Conservation (phyloP, 1,284 basidiomycete genomes). For the Schizophyllum amplum region DNA sequence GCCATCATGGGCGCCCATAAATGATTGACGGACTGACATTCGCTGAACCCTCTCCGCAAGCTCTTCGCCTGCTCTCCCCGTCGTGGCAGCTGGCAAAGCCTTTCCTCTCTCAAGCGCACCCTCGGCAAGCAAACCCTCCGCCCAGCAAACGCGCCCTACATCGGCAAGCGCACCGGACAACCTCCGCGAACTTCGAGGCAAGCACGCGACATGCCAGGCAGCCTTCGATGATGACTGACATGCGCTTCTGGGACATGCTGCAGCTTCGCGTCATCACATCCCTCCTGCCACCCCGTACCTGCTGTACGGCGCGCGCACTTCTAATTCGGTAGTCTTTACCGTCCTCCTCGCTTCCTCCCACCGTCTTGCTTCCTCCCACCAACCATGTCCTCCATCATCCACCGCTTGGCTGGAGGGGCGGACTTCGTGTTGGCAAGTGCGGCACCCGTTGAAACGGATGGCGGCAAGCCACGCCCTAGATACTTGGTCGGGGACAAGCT, state of each 20-base stretch:
- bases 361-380: too few relatives aligned
- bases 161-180: too few relatives aligned
- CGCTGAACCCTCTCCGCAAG: not conserved
- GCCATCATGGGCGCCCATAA: not conserved
- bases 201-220: not conserved
- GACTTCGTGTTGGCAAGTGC: not conserved
- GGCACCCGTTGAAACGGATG: constrained; percentile 7
- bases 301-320: not conserved
- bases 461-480: not conserved
- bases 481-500: not conserved
- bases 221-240: not conserved
- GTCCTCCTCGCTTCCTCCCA: too few relatives aligned
- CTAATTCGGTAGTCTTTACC: not conserved
- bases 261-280: not conserved
- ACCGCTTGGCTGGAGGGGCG: not conserved
- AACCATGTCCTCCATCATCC: not conserved
- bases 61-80: not conserved
- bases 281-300: not conserved
- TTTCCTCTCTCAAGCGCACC: not conserved
- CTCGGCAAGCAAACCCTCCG: too few relatives aligned
- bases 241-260: not conserved
- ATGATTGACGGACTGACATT: not conserved
- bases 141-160: too few relatives aligned
- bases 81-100: not conserved
- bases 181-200: not conserved